These are phyloP conservation scores for Mallotus japonicus DNA, from an alignment of 441 rosid genomes.

Conservation along the genomic window DNA sequence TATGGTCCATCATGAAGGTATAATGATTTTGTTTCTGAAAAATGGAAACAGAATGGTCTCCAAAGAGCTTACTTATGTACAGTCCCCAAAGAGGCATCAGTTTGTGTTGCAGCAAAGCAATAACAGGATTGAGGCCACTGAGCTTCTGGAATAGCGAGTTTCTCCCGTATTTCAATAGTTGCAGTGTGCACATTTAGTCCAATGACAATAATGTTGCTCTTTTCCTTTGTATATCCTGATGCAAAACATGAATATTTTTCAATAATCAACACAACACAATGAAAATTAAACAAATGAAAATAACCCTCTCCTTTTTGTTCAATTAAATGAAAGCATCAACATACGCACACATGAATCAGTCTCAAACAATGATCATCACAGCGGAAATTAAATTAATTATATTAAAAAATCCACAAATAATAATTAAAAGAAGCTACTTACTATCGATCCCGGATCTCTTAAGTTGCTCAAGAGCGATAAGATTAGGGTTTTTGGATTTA, in stretches of 20 bases:
- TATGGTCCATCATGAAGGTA: conserved; percentile 65
- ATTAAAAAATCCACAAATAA: background rate
- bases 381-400: background rate
- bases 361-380: background rate
- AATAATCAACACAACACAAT: background rate
- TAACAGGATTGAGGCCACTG: conserved; percentile 64
- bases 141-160: conserved; percentile 84
- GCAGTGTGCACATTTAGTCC: conserved; percentile 78
- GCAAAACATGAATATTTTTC: background rate
- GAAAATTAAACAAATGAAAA: background rate
- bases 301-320: background rate
- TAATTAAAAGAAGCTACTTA: conserved; percentile 2
- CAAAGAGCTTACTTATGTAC: background rate
- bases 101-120: background rate
- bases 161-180: conserved; percentile 84
- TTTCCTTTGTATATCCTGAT: conserved; percentile 69
- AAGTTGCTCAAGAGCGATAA: conserved; percentile 22
- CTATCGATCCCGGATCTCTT: conserved; percentile 16
- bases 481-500: background rate
- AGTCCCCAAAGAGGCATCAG: background rate
- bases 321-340: background rate
- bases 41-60: background rate
- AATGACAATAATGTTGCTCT: conserved; percentile 72
- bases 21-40: background rate
- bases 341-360: background rate